A percentile compares a stretch with the other conserved stretches of the same genome.
Evolutionary conservation across 1,139 yeast species (phyloP).

Genomic region (Suhomyces panamericanus): DNA sequence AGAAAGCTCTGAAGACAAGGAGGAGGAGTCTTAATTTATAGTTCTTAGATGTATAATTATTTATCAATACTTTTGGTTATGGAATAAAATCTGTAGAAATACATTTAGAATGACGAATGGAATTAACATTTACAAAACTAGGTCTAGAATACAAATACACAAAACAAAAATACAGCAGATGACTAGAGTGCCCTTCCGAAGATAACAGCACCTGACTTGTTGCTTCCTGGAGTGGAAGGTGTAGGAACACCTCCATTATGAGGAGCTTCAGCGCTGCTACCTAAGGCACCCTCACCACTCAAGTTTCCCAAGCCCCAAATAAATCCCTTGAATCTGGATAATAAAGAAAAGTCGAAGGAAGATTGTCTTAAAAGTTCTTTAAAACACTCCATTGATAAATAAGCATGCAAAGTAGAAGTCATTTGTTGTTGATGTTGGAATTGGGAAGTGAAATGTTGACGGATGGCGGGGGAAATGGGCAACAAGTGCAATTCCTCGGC

Average conservation of each 20-base stretch:
- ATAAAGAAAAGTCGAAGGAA: slow-evolving; percentile 34
- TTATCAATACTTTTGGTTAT: slow-evolving; percentile 5
- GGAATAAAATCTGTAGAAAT: slow-evolving; percentile 1
- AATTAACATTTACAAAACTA: slow-evolving; percentile 5
- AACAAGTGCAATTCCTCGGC: slow-evolving; percentile 60
- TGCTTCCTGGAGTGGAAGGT: slow-evolving; percentile 25
- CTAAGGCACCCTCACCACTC: slow-evolving; percentile 18
- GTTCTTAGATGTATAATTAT: slow-evolving; percentile 14
- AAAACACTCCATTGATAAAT: slow-evolving; percentile 58
- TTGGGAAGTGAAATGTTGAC: slow-evolving; percentile 43
- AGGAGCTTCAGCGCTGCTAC: slow-evolving; percentile 15
- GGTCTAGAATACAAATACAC: slow-evolving; percentile 10
- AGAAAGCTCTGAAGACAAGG: slow-evolving; percentile 5
- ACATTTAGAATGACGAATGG: background rate
- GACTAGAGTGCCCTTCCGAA: slow-evolving; percentile 35
- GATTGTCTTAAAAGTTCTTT: slow-evolving; percentile 53
- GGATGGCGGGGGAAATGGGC: slow-evolving; percentile 51
- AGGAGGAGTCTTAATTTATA: slow-evolving; percentile 10
- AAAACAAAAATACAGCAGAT: slow-evolving; percentile 1
- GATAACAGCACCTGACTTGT: slow-evolving; percentile 31
- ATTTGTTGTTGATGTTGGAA: slow-evolving; percentile 42
- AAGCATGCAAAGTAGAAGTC: slow-evolving; percentile 52
- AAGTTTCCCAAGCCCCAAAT: slow-evolving; percentile 54
- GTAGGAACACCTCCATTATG: slow-evolving; percentile 21
- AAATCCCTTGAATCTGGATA: slow-evolving; percentile 46